These are phyloP conservation scores for Colletotrichum tabaci DNA, from an alignment of 2,329 filamentous ascomycete genomes.

Conservation along the genomic window DNA sequence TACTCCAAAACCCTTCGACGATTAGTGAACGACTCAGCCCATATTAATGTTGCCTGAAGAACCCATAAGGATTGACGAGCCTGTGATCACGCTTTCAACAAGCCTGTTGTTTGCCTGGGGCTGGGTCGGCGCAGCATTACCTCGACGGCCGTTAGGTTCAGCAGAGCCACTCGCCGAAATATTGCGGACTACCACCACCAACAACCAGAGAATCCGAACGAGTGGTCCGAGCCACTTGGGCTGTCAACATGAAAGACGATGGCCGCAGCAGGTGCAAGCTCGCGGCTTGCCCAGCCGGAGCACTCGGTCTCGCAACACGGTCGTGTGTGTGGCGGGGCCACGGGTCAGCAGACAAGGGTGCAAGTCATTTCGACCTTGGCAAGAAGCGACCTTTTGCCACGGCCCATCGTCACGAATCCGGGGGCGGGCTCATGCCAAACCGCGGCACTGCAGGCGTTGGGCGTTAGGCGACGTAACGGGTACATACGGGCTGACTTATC, in stretches of 20 bases:
- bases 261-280: neutral
- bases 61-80: neutral
- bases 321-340: neutral
- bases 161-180: conserved; percentile 6
- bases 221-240: conserved; percentile 29
- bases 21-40: neutral
- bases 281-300: conserved; percentile 30
- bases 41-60: conserved; percentile 13
- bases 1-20: neutral
- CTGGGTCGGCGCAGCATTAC: conserved; percentile 35
- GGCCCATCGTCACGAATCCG: conserved; percentile 15
- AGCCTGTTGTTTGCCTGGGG: conserved; percentile 10
- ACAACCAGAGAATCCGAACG: conserved; percentile 2
- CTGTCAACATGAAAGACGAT: conserved; percentile 3
- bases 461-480: conserved; percentile 15
- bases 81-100: neutral
- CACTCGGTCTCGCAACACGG: conserved; percentile 31
- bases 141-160: conserved; percentile 9
- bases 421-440: conserved; percentile 20
- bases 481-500: neutral
- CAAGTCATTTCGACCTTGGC: conserved; percentile 9
- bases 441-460: conserved; percentile 22
- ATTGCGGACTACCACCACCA: neutral
- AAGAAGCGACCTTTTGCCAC: conserved; percentile 16
- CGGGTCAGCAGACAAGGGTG: conserved; percentile 13